Conservation (phyloP, 306 rosid genomes). For the Castanea mollissima region DNA sequence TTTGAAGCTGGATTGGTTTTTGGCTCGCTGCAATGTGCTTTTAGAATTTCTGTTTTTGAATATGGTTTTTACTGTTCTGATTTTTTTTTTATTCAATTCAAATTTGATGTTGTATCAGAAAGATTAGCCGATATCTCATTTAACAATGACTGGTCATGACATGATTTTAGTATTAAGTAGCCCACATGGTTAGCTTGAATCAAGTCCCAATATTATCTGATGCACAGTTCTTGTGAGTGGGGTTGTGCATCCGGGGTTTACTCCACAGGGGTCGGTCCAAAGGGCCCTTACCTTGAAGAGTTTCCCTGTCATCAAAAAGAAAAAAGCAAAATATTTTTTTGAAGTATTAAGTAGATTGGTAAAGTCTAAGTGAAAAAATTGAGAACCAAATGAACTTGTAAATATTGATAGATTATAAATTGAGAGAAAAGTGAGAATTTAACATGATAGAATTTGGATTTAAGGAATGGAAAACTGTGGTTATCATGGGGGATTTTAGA, state of each 20-base stretch:
- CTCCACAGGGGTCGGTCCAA: too few species aligned
- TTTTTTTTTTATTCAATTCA: neutral
- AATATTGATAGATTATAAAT: neutral
- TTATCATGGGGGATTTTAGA: neutral
- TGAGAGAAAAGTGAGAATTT: neutral
- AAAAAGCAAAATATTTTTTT: too few species aligned
- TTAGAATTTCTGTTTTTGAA: neutral
- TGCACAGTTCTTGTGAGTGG: too few species aligned
- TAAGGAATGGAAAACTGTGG: neutral
- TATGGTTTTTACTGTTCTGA: neutral
- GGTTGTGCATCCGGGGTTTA: too few species aligned
- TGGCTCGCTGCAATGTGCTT: neutral
- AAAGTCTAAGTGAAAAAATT: neutral
- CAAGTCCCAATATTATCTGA: too few species aligned
- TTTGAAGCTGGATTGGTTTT: neutral
- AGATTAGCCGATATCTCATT: neutral
- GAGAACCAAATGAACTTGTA: neutral
- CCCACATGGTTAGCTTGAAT: too few species aligned
- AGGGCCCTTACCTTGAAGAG: too few species aligned
- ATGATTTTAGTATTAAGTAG: neutral
- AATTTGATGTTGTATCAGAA: neutral
- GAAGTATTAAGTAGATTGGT: neutral
- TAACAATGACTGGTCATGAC: neutral
- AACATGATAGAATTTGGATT: neutral
- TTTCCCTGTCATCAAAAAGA: too few species aligned